A percentile compares a stretch with the other conserved stretches of the same genome.
Evolutionary conservation across 805 yeast genomes (phyloP).

Genomic region (Nakazawaea laoshanensis): DNA sequence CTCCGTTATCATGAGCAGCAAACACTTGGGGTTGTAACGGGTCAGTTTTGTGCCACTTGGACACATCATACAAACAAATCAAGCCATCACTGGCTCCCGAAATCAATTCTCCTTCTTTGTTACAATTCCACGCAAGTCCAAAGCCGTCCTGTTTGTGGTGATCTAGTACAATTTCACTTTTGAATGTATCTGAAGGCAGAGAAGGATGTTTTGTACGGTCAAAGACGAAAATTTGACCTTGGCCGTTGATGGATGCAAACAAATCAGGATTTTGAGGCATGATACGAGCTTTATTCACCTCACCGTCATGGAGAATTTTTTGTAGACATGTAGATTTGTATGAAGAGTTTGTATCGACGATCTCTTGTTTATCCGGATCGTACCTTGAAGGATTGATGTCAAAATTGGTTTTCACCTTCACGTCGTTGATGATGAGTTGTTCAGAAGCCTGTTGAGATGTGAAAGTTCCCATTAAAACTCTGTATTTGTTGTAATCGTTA

Average conservation of each 20-base stretch:
- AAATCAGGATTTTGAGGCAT: slow-evolving; percentile 87
- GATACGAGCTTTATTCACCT: slow-evolving; percentile 61
- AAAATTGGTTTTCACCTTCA: slow-evolving; percentile 18
- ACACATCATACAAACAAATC: slow-evolving; percentile 63
- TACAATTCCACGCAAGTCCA: slow-evolving; percentile 69
- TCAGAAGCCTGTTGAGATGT: slow-evolving; percentile 54
- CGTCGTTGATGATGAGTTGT: slow-evolving; percentile 28
- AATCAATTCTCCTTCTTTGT: slow-evolving; percentile 48
- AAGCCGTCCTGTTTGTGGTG: slow-evolving; percentile 46
- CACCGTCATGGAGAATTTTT: slow-evolving; percentile 59
- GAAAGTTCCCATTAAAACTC: slow-evolving; percentile 55
- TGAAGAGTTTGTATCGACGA: slow-evolving; percentile 22
- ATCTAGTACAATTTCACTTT: slow-evolving; percentile 26
- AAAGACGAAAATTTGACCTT: slow-evolving; percentile 59
- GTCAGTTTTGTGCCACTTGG: slow-evolving; percentile 26
- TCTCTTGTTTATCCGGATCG: slow-evolving; percentile 26
- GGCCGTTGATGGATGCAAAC: slow-evolving; percentile 60
- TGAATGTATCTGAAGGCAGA: slow-evolving; percentile 26
- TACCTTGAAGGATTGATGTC: slow-evolving; percentile 23
- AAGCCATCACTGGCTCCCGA: slow-evolving; percentile 59
- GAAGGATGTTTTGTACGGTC: slow-evolving; percentile 79
- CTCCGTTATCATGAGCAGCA: slow-evolving; percentile 35
- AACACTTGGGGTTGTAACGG: slow-evolving; percentile 14
- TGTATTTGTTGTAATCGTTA: slow-evolving; percentile 17
- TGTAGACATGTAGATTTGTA: slow-evolving; percentile 37